Percentiles rank a stretch among this genome's conserved stretches.
Conservation (phyloP, 164 flowering plant species). For the Taxillus chinensis region DNA sequence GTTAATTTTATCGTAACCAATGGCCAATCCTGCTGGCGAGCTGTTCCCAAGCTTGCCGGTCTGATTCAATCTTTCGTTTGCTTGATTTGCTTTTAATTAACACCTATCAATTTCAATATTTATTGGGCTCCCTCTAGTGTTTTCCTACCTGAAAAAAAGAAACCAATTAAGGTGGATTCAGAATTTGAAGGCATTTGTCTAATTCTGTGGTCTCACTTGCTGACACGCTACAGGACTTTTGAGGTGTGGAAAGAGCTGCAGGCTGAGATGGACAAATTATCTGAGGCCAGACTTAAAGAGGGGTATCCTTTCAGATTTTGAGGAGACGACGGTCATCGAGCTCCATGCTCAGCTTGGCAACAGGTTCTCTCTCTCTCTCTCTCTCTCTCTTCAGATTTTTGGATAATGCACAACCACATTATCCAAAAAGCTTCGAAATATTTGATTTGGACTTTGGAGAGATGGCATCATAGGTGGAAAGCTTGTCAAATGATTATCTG, state of each 20-base stretch:
- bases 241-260: constrained; percentile 69
- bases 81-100: too few species aligned
- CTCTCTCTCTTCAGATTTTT: background rate
- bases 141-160: too few species aligned
- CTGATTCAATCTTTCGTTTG: background rate
- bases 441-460: too few species aligned
- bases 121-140: too few species aligned
- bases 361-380: constrained; percentile 24
- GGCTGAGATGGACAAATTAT: constrained; percentile 69
- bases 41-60: constrained; percentile 77
- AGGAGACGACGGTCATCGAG: constrained; percentile 62
- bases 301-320: constrained; percentile 52
- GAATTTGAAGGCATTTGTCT: too few species aligned
- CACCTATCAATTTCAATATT: too few species aligned
- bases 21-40: constrained; percentile 85
- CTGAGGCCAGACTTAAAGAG: constrained; percentile 68
- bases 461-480: too few species aligned
- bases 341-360: constrained; percentile 66
- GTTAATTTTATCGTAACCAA: constrained; percentile 66
- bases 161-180: too few species aligned
- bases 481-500: too few species aligned
- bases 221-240: constrained; percentile 34
- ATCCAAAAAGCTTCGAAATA: background rate
- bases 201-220: background rate
- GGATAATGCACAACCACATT: background rate